phyloP scores from a whole-genome alignment of 2,329 filamentous ascomycete genomes.

The Colletotrichum limetticola region DNA sequence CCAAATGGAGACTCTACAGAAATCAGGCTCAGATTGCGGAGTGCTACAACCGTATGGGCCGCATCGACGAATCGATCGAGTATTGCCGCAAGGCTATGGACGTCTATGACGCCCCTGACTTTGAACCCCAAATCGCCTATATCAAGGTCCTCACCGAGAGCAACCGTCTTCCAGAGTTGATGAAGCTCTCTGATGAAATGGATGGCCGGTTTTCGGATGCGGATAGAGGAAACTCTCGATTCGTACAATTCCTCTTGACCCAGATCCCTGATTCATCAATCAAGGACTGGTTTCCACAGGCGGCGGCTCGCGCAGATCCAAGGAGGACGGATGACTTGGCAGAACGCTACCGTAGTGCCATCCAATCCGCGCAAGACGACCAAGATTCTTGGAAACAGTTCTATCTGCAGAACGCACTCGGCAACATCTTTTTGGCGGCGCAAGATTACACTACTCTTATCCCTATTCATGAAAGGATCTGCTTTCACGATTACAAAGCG shows the following conservation, averaged over 20 bases:
- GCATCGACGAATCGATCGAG: conserved; percentile 45
- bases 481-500: conserved; percentile 49
- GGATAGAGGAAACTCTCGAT: conserved; percentile 39
- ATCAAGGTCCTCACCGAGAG: conserved; percentile 49
- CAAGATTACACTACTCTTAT: conserved; percentile 48
- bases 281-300: conserved; percentile 54
- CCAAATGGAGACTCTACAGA: conserved; percentile 53
- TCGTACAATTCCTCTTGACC: conserved; percentile 49
- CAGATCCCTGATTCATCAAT: conserved; percentile 44
- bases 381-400: conserved; percentile 50
- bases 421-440: conserved; percentile 47
- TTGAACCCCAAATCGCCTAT: conserved; percentile 51
- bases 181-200: conserved; percentile 48
- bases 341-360: conserved; percentile 44
- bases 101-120: conserved; percentile 43
- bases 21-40: conserved; percentile 51
- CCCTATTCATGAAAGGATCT: conserved; percentile 48
- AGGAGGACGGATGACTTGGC: conserved; percentile 44
- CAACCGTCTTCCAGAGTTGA: conserved; percentile 48
- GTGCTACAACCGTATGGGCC: conserved; percentile 47
- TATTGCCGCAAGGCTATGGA: conserved; percentile 51
- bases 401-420: conserved; percentile 51
- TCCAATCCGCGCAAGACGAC: conserved; percentile 45
- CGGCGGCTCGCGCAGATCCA: conserved; percentile 45
- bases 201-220: conserved; percentile 38